These are phyloP conservation scores for Penicillium turbatum DNA, from an alignment of 495 filamentous ascomycete genomes.

Conservation along the genomic window DNA sequence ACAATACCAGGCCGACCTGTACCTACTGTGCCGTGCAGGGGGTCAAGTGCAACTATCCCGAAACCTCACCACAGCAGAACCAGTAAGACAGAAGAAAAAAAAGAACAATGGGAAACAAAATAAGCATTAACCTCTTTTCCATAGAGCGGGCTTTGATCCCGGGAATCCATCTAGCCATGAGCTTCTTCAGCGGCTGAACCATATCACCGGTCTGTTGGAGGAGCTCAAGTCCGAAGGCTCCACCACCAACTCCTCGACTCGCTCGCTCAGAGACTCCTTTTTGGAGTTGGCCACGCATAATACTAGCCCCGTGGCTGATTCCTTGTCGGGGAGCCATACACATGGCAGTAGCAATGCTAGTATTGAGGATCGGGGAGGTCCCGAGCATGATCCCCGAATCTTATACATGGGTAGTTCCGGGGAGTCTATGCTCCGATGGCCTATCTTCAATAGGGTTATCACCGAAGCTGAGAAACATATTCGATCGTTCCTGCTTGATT, in stretches of 20 bases:
- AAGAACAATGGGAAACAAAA: neutral
- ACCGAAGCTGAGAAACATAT: conserved; percentile 23
- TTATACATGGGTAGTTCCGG: conserved; percentile 25
- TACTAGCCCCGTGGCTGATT: conserved; percentile 14
- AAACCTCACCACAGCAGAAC: conserved; percentile 18
- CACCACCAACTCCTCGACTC: conserved; percentile 14
- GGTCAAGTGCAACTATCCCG: conserved; percentile 27
- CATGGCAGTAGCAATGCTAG: conserved; percentile 5
- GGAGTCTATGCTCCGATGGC: conserved; percentile 29
- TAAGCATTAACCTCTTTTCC: neutral
- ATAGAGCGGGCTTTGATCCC: conserved; percentile 18
- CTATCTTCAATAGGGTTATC: conserved; percentile 20
- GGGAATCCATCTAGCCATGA: conserved; percentile 17
- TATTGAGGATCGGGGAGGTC: conserved; percentile 13
- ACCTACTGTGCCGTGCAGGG: conserved; percentile 27
- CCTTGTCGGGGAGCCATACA: conserved; percentile 11
- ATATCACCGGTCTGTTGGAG: conserved; percentile 23
- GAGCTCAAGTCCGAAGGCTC: conserved; percentile 23
- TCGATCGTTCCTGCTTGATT: conserved; percentile 27
- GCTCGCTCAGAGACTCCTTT: conserved; percentile 18
- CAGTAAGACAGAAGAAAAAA: conserved; percentile 16
- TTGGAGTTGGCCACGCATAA: conserved; percentile 15
- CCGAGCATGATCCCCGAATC: conserved; percentile 22
- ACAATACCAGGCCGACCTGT: conserved; percentile 27
- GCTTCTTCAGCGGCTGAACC: conserved; percentile 20